Evolutionary conservation across 352 stramenopile species (phyloP), one percentile per base, ranked within the genome.

Genomic region (Stramenopiles sp.): DNA sequence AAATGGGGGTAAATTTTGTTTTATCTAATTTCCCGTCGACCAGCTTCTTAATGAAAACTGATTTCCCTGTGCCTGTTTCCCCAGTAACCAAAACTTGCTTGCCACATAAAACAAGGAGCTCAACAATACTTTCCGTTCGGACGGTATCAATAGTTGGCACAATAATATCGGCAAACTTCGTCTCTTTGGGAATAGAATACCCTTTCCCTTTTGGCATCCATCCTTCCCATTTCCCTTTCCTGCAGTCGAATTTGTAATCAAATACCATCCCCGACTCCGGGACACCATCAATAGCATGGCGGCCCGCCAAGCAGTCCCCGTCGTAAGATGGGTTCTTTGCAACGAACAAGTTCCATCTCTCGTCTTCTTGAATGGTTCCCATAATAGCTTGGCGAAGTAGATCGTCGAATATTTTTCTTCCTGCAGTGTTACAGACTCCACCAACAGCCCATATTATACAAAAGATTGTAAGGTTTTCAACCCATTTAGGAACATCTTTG

Each of bases 61-160:
- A 93, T 77, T 96, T 96, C 43, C 90, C 90, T n/a, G 90, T 95
- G 12, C 90, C 90, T 3, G 90, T 96, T 37, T 96, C 89, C 73
- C 89, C 89, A 0, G 88, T 94, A 68, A 85, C 92, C 0, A 96
- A 79, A 3, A 96, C 87, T 69, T 96, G 89, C 75, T 88, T 88
- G 73, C 93, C 89, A n/a, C 88, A 83, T 0, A 81, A 81, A 32
- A 96, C 76, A 0, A 96, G 79, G 34, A 83, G 88, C 49, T 95
- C 85, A n/a, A 96, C 79, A 3, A 96, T 76, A 84, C 87, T 94
- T 30, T 90, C 88, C 34, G 94, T 92, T 3, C 88, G 86, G 74
- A 94, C 87, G 18, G 90, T 96, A 69, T 96, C 90, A 71, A 96
- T 89, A 1, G 91, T 96, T 0, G 89, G 90, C 12, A 96, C 90